Percentiles rank a stretch among this genome's conserved stretches.
phyloP scores from a whole-genome alignment of 2,329 filamentous ascomycete species.

The Nemania sp. region DNA sequence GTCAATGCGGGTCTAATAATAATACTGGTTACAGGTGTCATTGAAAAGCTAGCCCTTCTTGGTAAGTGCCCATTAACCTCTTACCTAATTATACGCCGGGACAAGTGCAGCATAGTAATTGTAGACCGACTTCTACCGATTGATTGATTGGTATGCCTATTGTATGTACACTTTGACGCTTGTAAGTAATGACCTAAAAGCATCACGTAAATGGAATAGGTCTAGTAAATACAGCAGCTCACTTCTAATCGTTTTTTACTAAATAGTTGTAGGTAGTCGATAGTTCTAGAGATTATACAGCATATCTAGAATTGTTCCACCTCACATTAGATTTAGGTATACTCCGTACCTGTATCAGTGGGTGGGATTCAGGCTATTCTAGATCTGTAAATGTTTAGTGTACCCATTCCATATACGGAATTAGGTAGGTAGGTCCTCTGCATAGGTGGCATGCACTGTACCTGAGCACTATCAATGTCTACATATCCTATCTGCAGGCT shows the following conservation, averaged over 20 bases:
- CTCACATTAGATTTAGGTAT: no score
- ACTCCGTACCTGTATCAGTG: not conserved
- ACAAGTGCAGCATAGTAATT: not conserved
- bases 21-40: not conserved
- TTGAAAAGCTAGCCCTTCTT: conserved; percentile 6
- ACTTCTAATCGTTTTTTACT: no score
- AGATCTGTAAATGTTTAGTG: not conserved
- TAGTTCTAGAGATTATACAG: not conserved
- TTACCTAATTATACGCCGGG: not conserved
- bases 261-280: no score
- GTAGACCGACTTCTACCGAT: not conserved
- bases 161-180: not conserved
- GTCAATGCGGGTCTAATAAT: conserved; percentile 17
- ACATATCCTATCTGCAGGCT: not conserved
- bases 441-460: not conserved
- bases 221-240: no score
- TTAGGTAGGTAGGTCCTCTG: not conserved
- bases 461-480: not conserved
- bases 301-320: not conserved
- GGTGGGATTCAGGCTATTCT: not conserved
- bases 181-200: not conserved
- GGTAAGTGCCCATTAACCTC: not conserved
- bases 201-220: no score
- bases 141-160: not conserved
- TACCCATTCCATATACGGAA: not conserved